These are phyloP conservation scores for Pestalotiopsis sp. DNA, from an alignment of 2,329 filamentous ascomycete species.

Conservation along the genomic window DNA sequence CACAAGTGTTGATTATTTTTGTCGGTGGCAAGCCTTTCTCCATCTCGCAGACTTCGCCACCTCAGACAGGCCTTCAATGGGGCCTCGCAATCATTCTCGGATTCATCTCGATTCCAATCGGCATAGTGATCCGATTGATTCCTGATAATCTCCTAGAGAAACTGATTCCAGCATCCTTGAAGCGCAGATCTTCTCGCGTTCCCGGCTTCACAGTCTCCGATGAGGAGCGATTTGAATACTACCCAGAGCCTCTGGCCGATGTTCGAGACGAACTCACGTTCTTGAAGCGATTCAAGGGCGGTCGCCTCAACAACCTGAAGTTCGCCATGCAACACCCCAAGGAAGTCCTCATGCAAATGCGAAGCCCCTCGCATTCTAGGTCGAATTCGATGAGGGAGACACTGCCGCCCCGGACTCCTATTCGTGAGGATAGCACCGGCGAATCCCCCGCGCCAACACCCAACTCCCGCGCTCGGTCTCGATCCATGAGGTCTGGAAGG, in stretches of 20 bases:
- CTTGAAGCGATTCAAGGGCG: constrained; percentile 79
- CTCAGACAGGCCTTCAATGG: constrained; percentile 78
- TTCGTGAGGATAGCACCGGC: constrained; percentile 54
- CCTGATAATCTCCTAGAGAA: constrained; percentile 70
- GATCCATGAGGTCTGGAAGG: constrained; percentile 60
- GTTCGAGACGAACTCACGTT: constrained; percentile 81
- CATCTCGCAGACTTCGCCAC: constrained; percentile 54
- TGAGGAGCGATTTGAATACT: constrained; percentile 66
- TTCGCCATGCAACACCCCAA: constrained; percentile 77
- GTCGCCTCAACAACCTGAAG: constrained; percentile 78
- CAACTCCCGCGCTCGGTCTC: constrained; percentile 66
- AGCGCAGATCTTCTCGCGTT: constrained; percentile 46
- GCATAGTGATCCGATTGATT: constrained; percentile 77
- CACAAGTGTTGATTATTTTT: constrained; percentile 87
- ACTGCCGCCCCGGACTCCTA: constrained; percentile 58
- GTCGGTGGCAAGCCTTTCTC: constrained; percentile 82
- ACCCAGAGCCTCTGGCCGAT: constrained; percentile 73
- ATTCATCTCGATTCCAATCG: constrained; percentile 82
- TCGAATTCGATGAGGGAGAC: constrained; percentile 63
- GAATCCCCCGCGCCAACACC: constrained; percentile 52
- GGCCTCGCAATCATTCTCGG: constrained; percentile 84
- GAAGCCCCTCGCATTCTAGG: constrained; percentile 65
- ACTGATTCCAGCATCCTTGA: constrained; percentile 56
- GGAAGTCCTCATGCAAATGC: constrained; percentile 66
- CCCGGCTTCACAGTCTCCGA: constrained; percentile 65